Evolutionary conservation across 2,329 filamentous ascomycete species (phyloP).

Genomic region (Botryotinia convoluta): DNA sequence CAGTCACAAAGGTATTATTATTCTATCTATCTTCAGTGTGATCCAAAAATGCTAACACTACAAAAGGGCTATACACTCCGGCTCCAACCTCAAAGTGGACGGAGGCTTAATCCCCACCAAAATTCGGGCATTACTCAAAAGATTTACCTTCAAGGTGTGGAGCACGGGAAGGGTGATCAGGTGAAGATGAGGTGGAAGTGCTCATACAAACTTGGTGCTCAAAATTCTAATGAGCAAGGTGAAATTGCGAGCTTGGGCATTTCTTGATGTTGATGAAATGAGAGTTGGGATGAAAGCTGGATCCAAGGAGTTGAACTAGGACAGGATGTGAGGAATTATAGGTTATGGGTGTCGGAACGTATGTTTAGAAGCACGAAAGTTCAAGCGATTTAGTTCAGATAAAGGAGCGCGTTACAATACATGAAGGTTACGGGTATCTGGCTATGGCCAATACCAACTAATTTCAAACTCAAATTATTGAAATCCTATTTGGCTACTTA

Average conservation of each 20-base stretch:
- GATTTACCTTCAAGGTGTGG: conserved; percentile 74
- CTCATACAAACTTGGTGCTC: conserved; percentile 68
- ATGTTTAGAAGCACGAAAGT: conserved; percentile 5
- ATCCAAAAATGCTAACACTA: conserved; percentile 24
- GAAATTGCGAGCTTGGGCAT: conserved; percentile 79
- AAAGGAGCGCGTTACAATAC: conserved; percentile 1
- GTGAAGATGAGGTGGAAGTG: conserved; percentile 90
- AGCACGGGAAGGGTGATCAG: conserved; percentile 65
- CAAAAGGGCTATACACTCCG: conserved; percentile 73
- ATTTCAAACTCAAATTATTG: not conserved
- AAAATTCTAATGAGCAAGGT: conserved; percentile 74
- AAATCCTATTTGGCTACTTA: not conserved
- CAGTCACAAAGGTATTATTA: conserved; percentile 78
- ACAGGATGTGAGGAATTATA: conserved; percentile 2
- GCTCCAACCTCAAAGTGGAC: conserved; percentile 81
- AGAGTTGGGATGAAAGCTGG: not conserved
- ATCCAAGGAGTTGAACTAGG: not conserved
- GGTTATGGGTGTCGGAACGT: not conserved
- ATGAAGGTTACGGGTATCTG: not conserved
- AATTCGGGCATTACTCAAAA: conserved; percentile 75
- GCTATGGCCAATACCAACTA: not conserved
- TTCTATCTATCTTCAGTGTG: conserved; percentile 18
- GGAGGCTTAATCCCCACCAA: conserved; percentile 68
- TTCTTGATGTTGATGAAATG: conserved; percentile 51
- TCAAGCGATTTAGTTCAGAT: conserved; percentile 5